Percentiles rank a stretch among this genome's conserved stretches.
Conservation (phyloP, 768 basidiomycete species). For the Mycena venus region DNA sequence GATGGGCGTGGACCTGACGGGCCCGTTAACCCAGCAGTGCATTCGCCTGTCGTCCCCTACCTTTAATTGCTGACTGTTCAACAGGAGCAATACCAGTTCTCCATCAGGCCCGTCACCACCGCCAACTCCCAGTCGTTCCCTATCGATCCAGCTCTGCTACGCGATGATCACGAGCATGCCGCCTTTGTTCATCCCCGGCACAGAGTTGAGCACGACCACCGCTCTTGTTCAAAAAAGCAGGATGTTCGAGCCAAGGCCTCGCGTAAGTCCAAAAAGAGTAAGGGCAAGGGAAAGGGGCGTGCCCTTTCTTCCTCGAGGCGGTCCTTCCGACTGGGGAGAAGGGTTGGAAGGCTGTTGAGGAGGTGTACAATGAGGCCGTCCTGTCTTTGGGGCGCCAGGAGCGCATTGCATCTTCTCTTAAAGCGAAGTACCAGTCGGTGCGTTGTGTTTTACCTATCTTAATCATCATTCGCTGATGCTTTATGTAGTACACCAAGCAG, state of each 20-base stretch:
- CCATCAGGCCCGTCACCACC: no score
- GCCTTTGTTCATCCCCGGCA: background rate
- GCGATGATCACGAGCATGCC: background rate
- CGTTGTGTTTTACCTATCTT: background rate
- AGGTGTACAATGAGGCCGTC: background rate
- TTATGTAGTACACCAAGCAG: background rate
- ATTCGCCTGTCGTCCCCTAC: no score
- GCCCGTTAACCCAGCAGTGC: no score
- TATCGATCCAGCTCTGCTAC: background rate
- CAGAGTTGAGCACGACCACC: background rate
- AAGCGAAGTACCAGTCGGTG: background rate
- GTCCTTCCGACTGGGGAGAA: background rate
- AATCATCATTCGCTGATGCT: background rate
- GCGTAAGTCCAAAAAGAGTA: background rate
- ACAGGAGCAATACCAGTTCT: no score
- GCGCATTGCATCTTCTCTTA: background rate
- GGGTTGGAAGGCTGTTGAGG: background rate
- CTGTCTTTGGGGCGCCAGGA: background rate
- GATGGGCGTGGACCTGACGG: background rate
- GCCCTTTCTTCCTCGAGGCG: background rate
- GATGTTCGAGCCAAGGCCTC: background rate
- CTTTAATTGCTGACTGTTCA: no score
- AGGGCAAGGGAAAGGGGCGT: background rate
- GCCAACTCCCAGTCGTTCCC: no score
- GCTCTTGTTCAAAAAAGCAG: background rate